These are phyloP conservation scores for Kalanchoe fedtschenkoi DNA, from an alignment of 164 flowering plant species.

Conservation along the genomic window DNA sequence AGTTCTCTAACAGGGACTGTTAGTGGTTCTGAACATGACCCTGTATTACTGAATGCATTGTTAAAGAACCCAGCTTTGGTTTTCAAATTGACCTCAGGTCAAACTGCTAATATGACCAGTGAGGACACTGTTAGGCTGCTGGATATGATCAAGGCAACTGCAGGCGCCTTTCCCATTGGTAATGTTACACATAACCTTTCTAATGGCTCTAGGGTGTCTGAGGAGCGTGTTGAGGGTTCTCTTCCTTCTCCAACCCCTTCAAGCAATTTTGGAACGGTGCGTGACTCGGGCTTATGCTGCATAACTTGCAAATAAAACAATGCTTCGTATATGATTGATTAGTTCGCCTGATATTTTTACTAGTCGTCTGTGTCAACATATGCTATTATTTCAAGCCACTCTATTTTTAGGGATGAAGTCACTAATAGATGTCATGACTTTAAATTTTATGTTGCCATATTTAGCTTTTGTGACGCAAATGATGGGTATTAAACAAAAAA, in stretches of 20 bases:
- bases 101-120: constrained; percentile 46
- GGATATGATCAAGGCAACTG: constrained; percentile 64
- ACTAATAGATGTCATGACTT: neutral
- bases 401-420: neutral
- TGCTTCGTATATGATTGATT: neutral
- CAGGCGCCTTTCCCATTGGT: constrained; percentile 20
- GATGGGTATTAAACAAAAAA: neutral
- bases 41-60: constrained; percentile 76
- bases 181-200: neutral
- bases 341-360: neutral
- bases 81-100: constrained; percentile 80
- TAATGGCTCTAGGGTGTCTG: constrained; percentile 18
- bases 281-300: constrained; percentile 16
- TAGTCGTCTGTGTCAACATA: neutral
- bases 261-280: constrained; percentile 65
- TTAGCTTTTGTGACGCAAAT: neutral
- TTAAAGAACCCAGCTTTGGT: constrained; percentile 88
- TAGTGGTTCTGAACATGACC: constrained; percentile 49
- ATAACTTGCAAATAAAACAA: neutral
- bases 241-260: constrained; percentile 92
- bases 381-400: neutral
- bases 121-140: constrained; percentile 67
- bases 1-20: constrained; percentile 2
- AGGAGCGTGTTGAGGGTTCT: constrained; percentile 46
- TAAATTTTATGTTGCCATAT: neutral